Conservation (phyloP, 2,329 filamentous ascomycete genomes). For the Lachnellula hyalina region DNA sequence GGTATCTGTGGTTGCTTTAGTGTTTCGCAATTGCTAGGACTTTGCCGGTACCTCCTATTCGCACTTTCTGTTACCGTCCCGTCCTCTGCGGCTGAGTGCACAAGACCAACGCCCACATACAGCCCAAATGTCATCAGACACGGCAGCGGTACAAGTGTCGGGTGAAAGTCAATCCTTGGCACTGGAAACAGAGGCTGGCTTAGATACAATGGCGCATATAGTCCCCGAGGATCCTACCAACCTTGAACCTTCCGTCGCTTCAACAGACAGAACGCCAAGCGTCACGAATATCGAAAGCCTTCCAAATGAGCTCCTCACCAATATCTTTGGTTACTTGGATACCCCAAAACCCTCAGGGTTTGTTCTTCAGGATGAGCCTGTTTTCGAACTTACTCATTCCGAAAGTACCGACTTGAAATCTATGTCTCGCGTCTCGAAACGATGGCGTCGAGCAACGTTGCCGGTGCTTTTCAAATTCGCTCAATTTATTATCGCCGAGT, state of each 20-base stretch:
- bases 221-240: not conserved
- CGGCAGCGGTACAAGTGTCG: not conserved
- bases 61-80: not conserved
- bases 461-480: constrained; percentile 54
- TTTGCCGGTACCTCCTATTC: not conserved
- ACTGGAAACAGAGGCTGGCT: too few species aligned
- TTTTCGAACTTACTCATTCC: constrained; percentile 36
- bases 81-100: not conserved
- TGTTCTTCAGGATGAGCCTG: constrained; percentile 45
- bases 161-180: not conserved
- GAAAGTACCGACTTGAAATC: constrained; percentile 46
- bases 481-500: constrained; percentile 34
- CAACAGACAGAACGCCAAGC: not conserved
- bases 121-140: not conserved
- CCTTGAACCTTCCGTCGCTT: not conserved
- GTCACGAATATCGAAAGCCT: constrained; percentile 33
- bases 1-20: not conserved
- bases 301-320: constrained; percentile 56
- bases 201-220: not conserved
- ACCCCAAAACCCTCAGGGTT: constrained; percentile 37
- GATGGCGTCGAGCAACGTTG: constrained; percentile 47
- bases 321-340: constrained; percentile 53
- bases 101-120: not conserved
- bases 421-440: constrained; percentile 46
- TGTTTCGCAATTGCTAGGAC: too few species aligned